These are phyloP conservation scores for Nakazawaea holstii DNA, from an alignment of 805 yeast genomes.

Conservation along the genomic window DNA sequence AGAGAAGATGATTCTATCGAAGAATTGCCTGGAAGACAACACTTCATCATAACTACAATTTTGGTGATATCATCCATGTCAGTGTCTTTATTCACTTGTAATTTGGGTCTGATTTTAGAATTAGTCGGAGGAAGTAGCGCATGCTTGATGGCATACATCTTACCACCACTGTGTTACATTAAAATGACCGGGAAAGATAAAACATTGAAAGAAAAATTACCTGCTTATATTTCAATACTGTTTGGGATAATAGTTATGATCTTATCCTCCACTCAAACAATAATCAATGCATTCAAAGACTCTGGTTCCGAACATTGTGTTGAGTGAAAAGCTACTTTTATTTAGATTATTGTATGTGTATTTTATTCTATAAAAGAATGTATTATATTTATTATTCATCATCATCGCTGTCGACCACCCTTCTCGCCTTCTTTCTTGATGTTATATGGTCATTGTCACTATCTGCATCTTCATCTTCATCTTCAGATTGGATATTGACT, in stretches of 20 bases:
- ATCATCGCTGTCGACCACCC: conserved; percentile 14
- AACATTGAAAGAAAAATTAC: conserved; percentile 38
- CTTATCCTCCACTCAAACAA: conserved; percentile 73
- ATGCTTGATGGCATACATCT: conserved; percentile 83
- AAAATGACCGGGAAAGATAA: conserved; percentile 50
- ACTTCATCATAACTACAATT: conserved; percentile 57
- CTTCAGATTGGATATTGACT: too few species aligned
- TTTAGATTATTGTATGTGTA: background rate
- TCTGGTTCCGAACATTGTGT: conserved; percentile 47
- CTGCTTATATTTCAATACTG: conserved; percentile 52
- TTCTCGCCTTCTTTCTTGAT: conserved; percentile 5
- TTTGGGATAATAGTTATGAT: conserved; percentile 80
- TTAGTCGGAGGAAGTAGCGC: conserved; percentile 92
- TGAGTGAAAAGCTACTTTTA: conserved; percentile 14
- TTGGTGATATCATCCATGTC: conserved; percentile 67
- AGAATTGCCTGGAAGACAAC: conserved; percentile 43
- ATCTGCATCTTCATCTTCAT: background rate
- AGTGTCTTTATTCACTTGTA: conserved; percentile 75
- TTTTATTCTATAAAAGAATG: background rate
- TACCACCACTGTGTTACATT: conserved; percentile 82
- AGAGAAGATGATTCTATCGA: conserved; percentile 14
- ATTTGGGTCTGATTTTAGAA: conserved; percentile 84
- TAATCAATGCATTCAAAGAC: conserved; percentile 37
- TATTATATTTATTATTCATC: conserved; percentile 5
- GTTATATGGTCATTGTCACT: conserved; percentile 4